These are phyloP conservation scores for Populus deltoides DNA, from an alignment of 345 rosid genomes.

Conservation along the genomic window DNA sequence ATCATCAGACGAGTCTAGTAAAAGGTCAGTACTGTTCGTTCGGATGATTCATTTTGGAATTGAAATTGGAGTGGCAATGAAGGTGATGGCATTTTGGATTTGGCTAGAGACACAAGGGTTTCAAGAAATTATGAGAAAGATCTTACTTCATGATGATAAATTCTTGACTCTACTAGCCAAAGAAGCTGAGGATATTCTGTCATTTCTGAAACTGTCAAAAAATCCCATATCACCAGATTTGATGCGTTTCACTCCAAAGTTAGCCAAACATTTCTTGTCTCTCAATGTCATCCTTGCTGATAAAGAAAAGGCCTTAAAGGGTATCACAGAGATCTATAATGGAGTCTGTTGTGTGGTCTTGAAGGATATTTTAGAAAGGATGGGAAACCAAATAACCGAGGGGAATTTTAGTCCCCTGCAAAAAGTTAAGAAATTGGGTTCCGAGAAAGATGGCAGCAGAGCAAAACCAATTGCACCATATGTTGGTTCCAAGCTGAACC, in stretches of 20 bases:
- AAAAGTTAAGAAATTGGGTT: no score
- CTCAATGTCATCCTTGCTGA: not conserved
- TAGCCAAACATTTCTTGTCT: not conserved
- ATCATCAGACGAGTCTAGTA: not conserved
- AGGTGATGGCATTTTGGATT: conserved; percentile 14
- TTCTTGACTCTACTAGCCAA: not conserved
- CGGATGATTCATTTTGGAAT: not conserved
- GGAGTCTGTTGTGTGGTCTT: not conserved
- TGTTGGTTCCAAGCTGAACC: conserved; percentile 12
- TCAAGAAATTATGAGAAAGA: not conserved
- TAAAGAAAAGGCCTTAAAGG: not conserved
- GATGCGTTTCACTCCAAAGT: not conserved
- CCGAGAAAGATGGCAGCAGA: not conserved
- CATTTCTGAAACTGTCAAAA: not conserved
- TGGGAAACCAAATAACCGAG: not conserved
- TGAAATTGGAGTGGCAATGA: not conserved
- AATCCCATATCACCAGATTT: not conserved
- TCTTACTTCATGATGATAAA: not conserved
- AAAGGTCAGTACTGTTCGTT: not conserved
- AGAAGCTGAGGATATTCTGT: conserved; percentile 7
- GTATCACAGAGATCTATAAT: not conserved
- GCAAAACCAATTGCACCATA: not conserved
- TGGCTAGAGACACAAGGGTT: conserved; percentile 17
- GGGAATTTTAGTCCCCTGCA: no score
- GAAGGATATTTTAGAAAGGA: not conserved